Percentiles rank a stretch among this genome's conserved stretches.
Evolutionary conservation across 2,329 filamentous ascomycete genomes (phyloP).

Genomic region (Colletotrichum sp.): DNA sequence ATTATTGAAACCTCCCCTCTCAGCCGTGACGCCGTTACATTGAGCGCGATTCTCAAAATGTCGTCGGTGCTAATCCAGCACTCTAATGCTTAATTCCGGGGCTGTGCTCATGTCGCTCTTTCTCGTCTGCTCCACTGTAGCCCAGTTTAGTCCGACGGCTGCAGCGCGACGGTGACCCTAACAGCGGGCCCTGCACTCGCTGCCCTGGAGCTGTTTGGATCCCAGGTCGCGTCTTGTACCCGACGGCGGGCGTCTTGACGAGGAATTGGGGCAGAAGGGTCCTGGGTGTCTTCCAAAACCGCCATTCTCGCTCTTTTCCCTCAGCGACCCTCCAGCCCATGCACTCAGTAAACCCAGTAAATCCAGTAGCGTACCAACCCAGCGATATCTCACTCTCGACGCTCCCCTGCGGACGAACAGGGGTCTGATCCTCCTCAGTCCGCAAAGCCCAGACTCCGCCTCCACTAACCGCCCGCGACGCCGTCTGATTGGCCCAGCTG

Average conservation of each 20-base stretch:
- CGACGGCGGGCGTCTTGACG: not conserved
- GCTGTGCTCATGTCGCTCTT: slow-evolving; percentile 3
- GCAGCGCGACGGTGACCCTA: slow-evolving; percentile 1
- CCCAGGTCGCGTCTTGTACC: not conserved
- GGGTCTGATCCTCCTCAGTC: slow-evolving; percentile 12
- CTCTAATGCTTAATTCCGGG: slow-evolving; percentile 1
- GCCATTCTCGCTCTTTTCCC: not conserved
- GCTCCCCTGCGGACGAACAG: not conserved
- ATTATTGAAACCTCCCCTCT: not conserved
- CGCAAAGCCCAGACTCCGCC: slow-evolving; percentile 28
- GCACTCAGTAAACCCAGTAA: not conserved
- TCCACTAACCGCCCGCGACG: slow-evolving; percentile 27
- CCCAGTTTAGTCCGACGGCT: not conserved
- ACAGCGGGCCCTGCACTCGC: not conserved
- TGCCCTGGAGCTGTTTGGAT: not conserved
- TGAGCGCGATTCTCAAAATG: not conserved
- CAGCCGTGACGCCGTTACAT: not conserved
- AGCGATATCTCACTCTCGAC: not conserved
- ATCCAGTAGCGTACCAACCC: not conserved
- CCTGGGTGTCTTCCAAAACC: not conserved
- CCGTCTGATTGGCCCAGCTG: slow-evolving; percentile 19
- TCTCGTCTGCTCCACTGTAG: not conserved
- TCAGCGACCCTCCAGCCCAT: not conserved
- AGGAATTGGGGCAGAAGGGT: not conserved
- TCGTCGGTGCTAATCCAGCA: not conserved